These are phyloP conservation scores for Boletus huronensis DNA, from an alignment of 768 basidiomycete species.

Conservation along the genomic window DNA sequence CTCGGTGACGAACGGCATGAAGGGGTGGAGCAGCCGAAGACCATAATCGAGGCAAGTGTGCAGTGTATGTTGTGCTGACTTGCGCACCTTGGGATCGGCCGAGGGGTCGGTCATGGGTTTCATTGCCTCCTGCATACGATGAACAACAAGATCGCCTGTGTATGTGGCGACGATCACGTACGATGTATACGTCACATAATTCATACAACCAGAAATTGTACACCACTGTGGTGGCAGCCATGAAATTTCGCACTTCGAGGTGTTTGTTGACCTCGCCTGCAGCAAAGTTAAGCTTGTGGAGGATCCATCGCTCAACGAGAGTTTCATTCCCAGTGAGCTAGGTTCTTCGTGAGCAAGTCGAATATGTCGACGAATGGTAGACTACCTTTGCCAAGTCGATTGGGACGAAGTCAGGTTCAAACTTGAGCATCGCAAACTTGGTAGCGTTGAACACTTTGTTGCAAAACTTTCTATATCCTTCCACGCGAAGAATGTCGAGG, in stretches of 20 bases:
- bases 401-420: constrained; percentile 82
- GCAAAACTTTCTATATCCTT: constrained; percentile 99
- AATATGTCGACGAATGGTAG: neutral
- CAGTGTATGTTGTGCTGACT: constrained; percentile 91
- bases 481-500: constrained; percentile 90
- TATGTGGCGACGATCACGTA: constrained; percentile 37
- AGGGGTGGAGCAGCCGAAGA: constrained; percentile 87
- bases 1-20: constrained; percentile 99
- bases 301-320: constrained; percentile 91
- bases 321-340: constrained; percentile 88
- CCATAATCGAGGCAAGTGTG: constrained; percentile 94
- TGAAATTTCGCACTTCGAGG: constrained; percentile 84
- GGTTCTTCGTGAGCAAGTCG: constrained; percentile 5
- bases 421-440: constrained; percentile 98
- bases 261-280: constrained; percentile 71
- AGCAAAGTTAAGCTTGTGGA: constrained; percentile 89
- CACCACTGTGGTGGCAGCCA: constrained; percentile 78
- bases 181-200: constrained; percentile 98
- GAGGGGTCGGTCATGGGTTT: constrained; percentile 93
- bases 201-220: constrained; percentile 99
- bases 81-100: constrained; percentile 55
- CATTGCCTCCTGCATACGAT: constrained; percentile 80
- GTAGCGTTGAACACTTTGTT: constrained; percentile 99
- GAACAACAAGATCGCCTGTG: neutral
- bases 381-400: constrained; percentile 63